A percentile compares a stretch with the other conserved stretches of the same genome.
These are phyloP conservation scores for Ogataea pini DNA, from an alignment of 805 yeast species.

Conservation along the genomic window DNA sequence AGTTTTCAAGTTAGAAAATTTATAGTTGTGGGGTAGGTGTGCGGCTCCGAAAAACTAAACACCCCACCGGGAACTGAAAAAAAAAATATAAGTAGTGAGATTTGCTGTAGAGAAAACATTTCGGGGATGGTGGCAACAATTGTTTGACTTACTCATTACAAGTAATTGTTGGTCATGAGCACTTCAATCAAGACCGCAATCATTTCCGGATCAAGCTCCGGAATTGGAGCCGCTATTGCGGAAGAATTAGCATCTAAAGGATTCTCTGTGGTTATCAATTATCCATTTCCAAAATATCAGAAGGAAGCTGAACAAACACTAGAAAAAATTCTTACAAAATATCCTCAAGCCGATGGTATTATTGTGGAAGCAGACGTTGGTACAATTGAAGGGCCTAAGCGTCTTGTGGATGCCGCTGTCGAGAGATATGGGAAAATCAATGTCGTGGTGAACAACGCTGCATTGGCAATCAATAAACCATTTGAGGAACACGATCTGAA, in stretches of 20 bases:
- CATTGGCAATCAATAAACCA: constrained; percentile 10
- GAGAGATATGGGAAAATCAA: constrained; percentile 5
- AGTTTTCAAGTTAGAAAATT: not conserved
- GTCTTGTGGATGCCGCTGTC: constrained; percentile 10
- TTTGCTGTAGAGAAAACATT: too few species aligned
- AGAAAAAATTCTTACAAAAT: not conserved
- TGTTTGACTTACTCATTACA: too few species aligned
- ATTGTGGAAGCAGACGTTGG: constrained; percentile 12
- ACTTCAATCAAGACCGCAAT: constrained; percentile 37
- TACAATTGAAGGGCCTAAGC: constrained; percentile 9
- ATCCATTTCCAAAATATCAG: constrained; percentile 7
- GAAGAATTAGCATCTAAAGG: constrained; percentile 43
- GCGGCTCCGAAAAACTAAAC: constrained; percentile 2
- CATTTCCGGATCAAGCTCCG: constrained; percentile 58
- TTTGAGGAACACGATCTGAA: constrained; percentile 10
- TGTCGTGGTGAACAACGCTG: constrained; percentile 12
- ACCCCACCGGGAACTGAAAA: constrained; percentile 3
- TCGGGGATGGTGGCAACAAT: too few species aligned
- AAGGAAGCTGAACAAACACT: constrained; percentile 7
- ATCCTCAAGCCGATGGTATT: constrained; percentile 7
- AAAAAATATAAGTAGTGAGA: too few species aligned
- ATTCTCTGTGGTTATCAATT: constrained; percentile 19
- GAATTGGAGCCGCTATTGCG: constrained; percentile 54
- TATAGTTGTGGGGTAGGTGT: not conserved
- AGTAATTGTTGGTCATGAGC: too few species aligned